Evolutionary conservation across 1,284 basidiomycete genomes (phyloP), one percentile per base, ranked within the genome.

Genomic region (Ustilago sp.): DNA sequence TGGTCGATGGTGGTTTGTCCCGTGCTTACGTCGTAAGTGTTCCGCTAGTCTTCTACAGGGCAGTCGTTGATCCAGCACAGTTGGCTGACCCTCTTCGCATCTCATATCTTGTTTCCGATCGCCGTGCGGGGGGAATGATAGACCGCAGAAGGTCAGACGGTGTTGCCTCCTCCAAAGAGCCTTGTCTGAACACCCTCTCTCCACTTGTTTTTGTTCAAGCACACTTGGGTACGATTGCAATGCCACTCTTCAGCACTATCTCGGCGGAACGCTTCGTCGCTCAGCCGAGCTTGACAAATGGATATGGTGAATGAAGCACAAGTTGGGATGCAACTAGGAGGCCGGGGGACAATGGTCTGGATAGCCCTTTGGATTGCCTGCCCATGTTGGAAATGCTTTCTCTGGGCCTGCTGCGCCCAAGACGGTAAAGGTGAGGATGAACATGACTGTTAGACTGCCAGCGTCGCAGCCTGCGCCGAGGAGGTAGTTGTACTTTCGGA

Each of bases 401-500:
- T 87, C 80, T 17, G 80, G 81, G 5, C 91, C 91, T 1, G 89
- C 89, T 13, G 90, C 91, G 47, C 91, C 91, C 78, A 90, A 91
- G 23, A 91, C 91, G 4, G 90, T 90, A 81, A 91, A 91, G 8
- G 89, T 90, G 5, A 91, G 86, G 19, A 92, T 87, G 80, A 92
- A 91, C 35, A 90, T 88, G 88, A 91, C 90, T 53, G 90, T 88
- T 79, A 92, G 90, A 8, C 90, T 89, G 15, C 91, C 91, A 41
- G 91, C 91, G 78, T 92, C 91, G 41, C 91, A 85, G 3, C 90
- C 91, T 34, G 90, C 91, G 9, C 90, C 90, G 1, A 92, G 86
- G 62, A 92, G 88, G 80, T 91, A 92, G 85, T 91, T 92, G 86
- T 91, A 91, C 82, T 90, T 90, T 80, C 88, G 87, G 87, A 90